Evolutionary conservation across 768 basidiomycete genomes (phyloP), one percentile per base, ranked within the genome.

Genomic region (Tulasnella sp.): DNA sequence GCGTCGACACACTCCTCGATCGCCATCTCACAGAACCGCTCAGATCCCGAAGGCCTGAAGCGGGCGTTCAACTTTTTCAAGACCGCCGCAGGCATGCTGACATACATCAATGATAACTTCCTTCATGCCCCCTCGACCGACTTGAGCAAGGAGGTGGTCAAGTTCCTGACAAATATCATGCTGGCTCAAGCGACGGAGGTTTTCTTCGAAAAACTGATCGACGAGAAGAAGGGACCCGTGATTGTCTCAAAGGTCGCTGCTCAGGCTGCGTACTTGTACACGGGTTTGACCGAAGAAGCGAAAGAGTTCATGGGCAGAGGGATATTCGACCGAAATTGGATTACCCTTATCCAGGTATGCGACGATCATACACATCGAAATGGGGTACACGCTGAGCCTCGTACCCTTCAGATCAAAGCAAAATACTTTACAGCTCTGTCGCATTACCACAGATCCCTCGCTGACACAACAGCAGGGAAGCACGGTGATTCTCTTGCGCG

Each of bases 31-130:
- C 93, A 96, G 85, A 92, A 90, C 81, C 87, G 95, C 73, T 90
- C 91, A 0, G 92, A 95, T 74, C 93, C 94, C 0, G 95, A 98
- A 82, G 96, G 96, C 25, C 83, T 94, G 80, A 99, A 97, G 83
- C 89, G 94, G 40, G 90, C 97, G 0, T 99, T 97, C 85, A 89
- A 94, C 84, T 96, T 94, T 84, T 93, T 94, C 80, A 86, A 92
- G 22, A 90, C 92, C 14, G 91, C 93, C 54, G 94, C 96, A 2
- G 97, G 97, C 25, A 97, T 99, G 94, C 89, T 98, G 81, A 94
- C 91, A 7, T 99, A 99, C 82, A 96, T 99, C 86, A 98, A 99
- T 85, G 97, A 99, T 83, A 98, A 99, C 87, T 99, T 99, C 83
- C 85, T 99, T 0, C 97, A 99, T 80, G 97, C 97, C 0, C 97